Evolutionary conservation across 164 flowering plant species (phyloP), one percentile per base, ranked within the genome.

Genomic region (Tetracentron sinense): DNA sequence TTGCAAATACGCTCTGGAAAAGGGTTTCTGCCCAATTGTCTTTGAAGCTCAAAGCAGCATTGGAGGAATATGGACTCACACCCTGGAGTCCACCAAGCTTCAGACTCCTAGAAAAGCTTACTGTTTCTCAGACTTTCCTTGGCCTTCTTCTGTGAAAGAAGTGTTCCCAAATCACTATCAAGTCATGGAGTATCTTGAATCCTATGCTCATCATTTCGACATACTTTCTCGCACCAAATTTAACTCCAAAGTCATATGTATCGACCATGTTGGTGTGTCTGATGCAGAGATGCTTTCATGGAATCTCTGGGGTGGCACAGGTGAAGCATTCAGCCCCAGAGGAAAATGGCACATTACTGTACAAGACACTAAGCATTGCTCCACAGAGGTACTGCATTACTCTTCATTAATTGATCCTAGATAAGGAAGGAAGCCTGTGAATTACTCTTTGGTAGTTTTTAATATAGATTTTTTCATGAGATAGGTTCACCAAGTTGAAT

Each of bases 41-140:
- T 61, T 61, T 49, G 64, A 61, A 50, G 25, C 64, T 7, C 44
- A 25, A 11, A 20, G 49, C 57, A 16, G 14, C 19, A 33, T 66
- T 16, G 69, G 69, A 28, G 69, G 69, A n/a, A 49, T 66, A 7
- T 66, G 69, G 69, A 19, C 61, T 12, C 58, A 78, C 26, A 74
- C 87, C 0, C 3, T 83, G 1, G 60, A 67, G 60, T 66, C 72
- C 0, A 80, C 82, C 0, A 64, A 64, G 63, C 82, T 83, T n/a
- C 84, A 83, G 55, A 77, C 77, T 3, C 76, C 82, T 2, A 78
- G 70, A 64, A 1, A 23, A 10, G 1, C 63, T 0, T 82, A 72
- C 61, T 79, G 73, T 58, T 82, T 82, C 77, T 78, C 82, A 2
- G 86, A 82, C 58, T 78, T 71, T 50, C 78, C 82, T 1, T 82